Evolutionary conservation across 257 asterid species (phyloP), one percentile per base, ranked within the genome.

Genomic region (Haberlea rhodopensis): DNA sequence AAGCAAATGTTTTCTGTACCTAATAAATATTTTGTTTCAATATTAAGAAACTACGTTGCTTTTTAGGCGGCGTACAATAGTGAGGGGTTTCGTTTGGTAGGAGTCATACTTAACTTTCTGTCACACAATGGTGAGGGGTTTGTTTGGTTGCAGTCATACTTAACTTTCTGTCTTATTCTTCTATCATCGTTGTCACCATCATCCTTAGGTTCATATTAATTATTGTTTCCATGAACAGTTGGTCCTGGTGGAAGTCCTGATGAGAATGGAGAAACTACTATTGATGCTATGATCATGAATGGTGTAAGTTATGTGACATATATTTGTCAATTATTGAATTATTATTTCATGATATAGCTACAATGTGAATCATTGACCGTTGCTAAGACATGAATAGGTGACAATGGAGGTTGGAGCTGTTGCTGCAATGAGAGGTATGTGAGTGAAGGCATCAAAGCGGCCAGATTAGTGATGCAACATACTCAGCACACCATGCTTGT

Each of bases 181-280:
- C 22, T 28, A 55, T 63, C 60, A 56, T 40, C 46, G 10, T 13
- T 51, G 49, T 19, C 22, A 65, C 68, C 48, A 46, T 49, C 40
- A 28, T 22, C 61, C 27, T 40, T 9, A 54, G 23, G 23, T 66
- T 24, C 52, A 56, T 58, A 21, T 53, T 13, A 51, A 62, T 48
- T 54, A 29, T 63, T 58, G 23, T 27, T 52, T 75, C 55, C 66
- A 46, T 63, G 68, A 60, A 54, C 91, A 92, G 99, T 92, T 76
- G 99, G 99, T 70, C 99, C 99, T 27, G 99, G 99, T 74, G 99
- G 99, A 71, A 89, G 99, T 76, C 99, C 99, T 16, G 99, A 92
- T 58, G 99, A 92, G 76, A 92, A 81, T 73, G 99, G 96, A 49
- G 99, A 92, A 84, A 92, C 90, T 53, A 87, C 97, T 10, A 82